phyloP scores from a whole-genome alignment of 106 monocot genomes.

The Amphibolis antarctica region DNA sequence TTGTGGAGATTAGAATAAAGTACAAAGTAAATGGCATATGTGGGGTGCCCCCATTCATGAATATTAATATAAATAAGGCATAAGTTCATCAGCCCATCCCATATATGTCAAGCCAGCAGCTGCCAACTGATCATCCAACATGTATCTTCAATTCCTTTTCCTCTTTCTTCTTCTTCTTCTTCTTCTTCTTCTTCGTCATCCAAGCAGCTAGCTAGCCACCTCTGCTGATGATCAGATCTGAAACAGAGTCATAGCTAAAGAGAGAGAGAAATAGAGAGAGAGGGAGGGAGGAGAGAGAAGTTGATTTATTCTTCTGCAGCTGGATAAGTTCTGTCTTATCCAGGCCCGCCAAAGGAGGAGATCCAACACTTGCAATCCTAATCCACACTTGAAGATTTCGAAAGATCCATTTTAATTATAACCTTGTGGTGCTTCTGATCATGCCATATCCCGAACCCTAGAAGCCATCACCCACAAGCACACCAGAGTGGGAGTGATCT shows the following conservation, averaged over 20 bases:
- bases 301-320: constrained; percentile 1
- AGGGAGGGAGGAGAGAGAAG: not conserved
- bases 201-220: not conserved
- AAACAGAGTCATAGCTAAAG: too few species aligned
- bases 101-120: not conserved
- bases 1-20: constrained; percentile 4
- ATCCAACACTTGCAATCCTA: constrained; percentile 8
- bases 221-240: not conserved
- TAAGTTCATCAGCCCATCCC: not conserved
- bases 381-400: not conserved
- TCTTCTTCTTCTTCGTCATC: not conserved
- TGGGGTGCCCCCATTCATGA: not conserved
- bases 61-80: constrained; percentile 7
- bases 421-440: not conserved
- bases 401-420: not conserved
- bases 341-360: constrained; percentile 8
- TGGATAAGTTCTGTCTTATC: not conserved
- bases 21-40: not conserved
- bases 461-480: not conserved
- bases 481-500: not conserved
- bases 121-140: too few species aligned
- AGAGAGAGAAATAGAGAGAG: not conserved
- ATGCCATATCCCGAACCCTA: constrained; percentile 2
- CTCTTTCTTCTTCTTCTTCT: too few species aligned
- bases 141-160: too few species aligned